phyloP scores from a whole-genome alignment of 129 eudicot genomes.

The Scalesia atractyloides region DNA sequence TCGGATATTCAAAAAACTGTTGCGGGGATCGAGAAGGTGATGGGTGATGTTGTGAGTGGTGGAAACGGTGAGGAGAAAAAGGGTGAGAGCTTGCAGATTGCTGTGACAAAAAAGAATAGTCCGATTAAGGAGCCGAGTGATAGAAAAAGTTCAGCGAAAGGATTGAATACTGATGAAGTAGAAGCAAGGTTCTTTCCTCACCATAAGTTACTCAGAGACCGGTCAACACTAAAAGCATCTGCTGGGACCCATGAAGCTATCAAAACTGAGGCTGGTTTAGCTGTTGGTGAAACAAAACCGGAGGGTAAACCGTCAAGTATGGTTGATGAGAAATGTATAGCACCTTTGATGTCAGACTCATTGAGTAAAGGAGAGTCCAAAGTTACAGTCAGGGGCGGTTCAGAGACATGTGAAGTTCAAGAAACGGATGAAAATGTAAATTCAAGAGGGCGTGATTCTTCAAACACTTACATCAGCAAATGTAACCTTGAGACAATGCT shows the following conservation, averaged over 20 bases:
- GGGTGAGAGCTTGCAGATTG: slow-evolving; percentile 16
- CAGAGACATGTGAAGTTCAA: slow-evolving; percentile 43
- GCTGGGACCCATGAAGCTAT: slow-evolving; percentile 23
- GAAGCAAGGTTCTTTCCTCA: slow-evolving; percentile 91
- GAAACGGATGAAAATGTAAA: slow-evolving; percentile 44
- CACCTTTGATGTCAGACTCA: slow-evolving; percentile 46
- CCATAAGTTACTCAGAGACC: slow-evolving; percentile 67
- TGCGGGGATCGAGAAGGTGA: slow-evolving; percentile 91
- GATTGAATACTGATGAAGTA: slow-evolving; percentile 71
- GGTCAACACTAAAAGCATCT: slow-evolving; percentile 51
- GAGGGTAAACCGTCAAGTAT: slow-evolving; percentile 18
- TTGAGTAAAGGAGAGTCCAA: slow-evolving; percentile 43
- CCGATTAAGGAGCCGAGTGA: slow-evolving; percentile 22
- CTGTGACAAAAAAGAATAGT: slow-evolving; percentile 13
- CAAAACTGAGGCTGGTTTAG: slow-evolving; percentile 11
- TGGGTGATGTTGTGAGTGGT: slow-evolving; percentile 59
- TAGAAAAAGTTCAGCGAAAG: slow-evolving; percentile 41
- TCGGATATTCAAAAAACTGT: slow-evolving; percentile 88
- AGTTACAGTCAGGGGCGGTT: slow-evolving; percentile 23
- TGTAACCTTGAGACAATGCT: slow-evolving; percentile 38
- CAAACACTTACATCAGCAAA: slow-evolving; percentile 29
- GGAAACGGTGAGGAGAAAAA: slow-evolving; percentile 36
- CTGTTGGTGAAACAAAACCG: slow-evolving; percentile 29
- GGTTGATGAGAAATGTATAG: slow-evolving; percentile 31
- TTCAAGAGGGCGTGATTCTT: slow-evolving; percentile 31